These are phyloP conservation scores for Fusarium buxicola DNA, from an alignment of 2,329 filamentous ascomycete genomes.

Conservation along the genomic window DNA sequence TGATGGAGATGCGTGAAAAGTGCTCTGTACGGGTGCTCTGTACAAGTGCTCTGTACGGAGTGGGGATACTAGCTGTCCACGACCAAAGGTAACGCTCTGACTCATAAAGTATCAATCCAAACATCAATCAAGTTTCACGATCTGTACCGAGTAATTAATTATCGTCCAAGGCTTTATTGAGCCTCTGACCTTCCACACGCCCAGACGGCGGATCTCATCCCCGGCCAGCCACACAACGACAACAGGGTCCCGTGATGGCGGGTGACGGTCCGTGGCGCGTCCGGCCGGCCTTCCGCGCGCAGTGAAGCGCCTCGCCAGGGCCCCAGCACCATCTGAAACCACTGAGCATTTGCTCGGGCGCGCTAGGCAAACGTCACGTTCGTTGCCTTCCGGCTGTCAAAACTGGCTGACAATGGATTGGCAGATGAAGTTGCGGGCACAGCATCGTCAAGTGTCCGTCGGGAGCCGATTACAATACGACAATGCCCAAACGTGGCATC, in stretches of 20 bases:
- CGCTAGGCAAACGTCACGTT: conserved; percentile 19
- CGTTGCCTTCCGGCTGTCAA: conserved; percentile 21
- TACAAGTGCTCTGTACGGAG: too few relatives aligned
- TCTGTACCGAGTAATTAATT: too few relatives aligned
- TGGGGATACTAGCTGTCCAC: too few relatives aligned
- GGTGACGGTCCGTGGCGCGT: conserved; percentile 42
- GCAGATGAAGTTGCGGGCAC: conserved; percentile 12
- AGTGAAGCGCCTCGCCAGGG: conserved; percentile 21
- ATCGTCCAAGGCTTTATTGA: background rate
- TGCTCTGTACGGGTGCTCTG: too few relatives aligned
- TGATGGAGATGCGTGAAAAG: background rate
- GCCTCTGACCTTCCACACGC: background rate
- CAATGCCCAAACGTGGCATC: conserved; percentile 29
- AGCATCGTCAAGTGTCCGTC: background rate
- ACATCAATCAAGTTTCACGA: conserved; percentile 11
- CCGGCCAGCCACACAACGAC: conserved; percentile 25
- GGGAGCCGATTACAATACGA: conserved; percentile 23
- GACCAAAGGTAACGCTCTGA: conserved; percentile 21
- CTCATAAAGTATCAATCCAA: background rate
- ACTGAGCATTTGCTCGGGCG: conserved; percentile 1
- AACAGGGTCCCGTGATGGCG: conserved; percentile 36
- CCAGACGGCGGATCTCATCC: conserved; percentile 18
- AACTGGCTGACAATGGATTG: conserved; percentile 10
- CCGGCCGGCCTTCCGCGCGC: conserved; percentile 27
- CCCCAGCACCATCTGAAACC: background rate